phyloP scores from a whole-genome alignment of 2,329 filamentous ascomycete genomes.

The Teratosphaeriaceae sp. region DNA sequence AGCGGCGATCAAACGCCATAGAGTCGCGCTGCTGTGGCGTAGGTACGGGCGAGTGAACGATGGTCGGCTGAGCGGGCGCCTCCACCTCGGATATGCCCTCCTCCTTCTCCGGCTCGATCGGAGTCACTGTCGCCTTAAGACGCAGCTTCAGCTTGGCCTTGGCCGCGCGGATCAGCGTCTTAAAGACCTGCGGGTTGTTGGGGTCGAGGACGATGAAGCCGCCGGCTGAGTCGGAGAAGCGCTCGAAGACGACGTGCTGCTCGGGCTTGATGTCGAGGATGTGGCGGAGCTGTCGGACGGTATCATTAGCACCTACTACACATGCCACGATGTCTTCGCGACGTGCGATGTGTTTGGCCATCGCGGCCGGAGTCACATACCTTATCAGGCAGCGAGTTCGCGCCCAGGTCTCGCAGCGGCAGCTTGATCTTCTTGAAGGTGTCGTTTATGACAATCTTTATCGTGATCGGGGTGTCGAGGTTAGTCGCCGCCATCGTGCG shows the following conservation, averaged over 20 bases:
- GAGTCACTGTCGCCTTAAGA: slow-evolving; percentile 48
- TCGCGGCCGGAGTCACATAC: slow-evolving; percentile 49
- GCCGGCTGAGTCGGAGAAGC: slow-evolving; percentile 88
- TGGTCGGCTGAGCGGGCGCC: slow-evolving; percentile 13
- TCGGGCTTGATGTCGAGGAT: slow-evolving; percentile 59
- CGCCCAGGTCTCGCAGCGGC: slow-evolving; percentile 74
- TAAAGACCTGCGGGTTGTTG: slow-evolving; percentile 77
- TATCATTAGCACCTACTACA: no score
- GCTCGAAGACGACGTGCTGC: slow-evolving; percentile 67
- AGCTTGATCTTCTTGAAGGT: slow-evolving; percentile 79
- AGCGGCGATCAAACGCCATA: slow-evolving; percentile 24
- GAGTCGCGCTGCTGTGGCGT: slow-evolving; percentile 16
- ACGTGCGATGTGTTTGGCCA: not conserved
- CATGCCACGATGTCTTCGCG: slow-evolving; percentile 11
- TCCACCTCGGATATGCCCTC: slow-evolving; percentile 10
- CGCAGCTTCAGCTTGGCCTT: slow-evolving; percentile 98
- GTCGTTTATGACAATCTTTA: slow-evolving; percentile 78
- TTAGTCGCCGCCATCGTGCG: not conserved
- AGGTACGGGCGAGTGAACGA: slow-evolving; percentile 18
- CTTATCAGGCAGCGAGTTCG: slow-evolving; percentile 69
- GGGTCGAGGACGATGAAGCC: slow-evolving; percentile 74
- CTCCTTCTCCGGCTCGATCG: slow-evolving; percentile 14
- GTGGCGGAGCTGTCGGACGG: slow-evolving; percentile 55
- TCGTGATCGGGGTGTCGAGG: slow-evolving; percentile 65
- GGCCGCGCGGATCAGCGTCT: slow-evolving; percentile 91